Conservation (phyloP, 176 grass and related monocot species). For the Urochloa ruziziensis region DNA sequence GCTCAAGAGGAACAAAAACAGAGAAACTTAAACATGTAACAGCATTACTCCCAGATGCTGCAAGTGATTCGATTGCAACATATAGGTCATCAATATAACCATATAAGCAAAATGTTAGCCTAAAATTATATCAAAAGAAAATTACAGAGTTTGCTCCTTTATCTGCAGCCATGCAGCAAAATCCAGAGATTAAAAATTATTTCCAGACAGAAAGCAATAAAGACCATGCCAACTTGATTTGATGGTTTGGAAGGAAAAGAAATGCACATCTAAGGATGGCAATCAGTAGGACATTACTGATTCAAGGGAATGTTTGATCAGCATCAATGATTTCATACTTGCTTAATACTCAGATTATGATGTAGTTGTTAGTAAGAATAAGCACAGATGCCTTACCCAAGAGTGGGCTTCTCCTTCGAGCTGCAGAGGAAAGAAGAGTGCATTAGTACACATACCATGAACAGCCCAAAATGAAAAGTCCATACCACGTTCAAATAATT, state of each 20-base stretch:
- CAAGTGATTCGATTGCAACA: not conserved
- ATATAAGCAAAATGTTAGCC: not conserved
- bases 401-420: slow-evolving; percentile 99
- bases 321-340: not conserved
- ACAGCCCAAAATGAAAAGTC: not conserved
- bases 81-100: not conserved
- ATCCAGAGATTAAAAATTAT: too few relatives aligned
- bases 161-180: not conserved
- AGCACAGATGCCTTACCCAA: slow-evolving; percentile 59
- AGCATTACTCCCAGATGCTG: not conserved
- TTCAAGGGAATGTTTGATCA: not conserved
- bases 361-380: not conserved
- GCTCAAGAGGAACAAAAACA: not conserved
- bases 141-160: not conserved
- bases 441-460: slow-evolving; percentile 18
- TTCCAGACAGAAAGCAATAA: not conserved
- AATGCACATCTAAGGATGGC: not conserved
- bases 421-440: slow-evolving; percentile 46
- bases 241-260: not conserved
- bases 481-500: not conserved
- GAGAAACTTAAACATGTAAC: not conserved
- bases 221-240: not conserved
- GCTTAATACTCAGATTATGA: not conserved
- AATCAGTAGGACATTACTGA: not conserved
- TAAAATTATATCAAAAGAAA: not conserved